Evolutionary conservation across 1,284 basidiomycete species (phyloP).

Genomic region (Leccinum variabile): DNA sequence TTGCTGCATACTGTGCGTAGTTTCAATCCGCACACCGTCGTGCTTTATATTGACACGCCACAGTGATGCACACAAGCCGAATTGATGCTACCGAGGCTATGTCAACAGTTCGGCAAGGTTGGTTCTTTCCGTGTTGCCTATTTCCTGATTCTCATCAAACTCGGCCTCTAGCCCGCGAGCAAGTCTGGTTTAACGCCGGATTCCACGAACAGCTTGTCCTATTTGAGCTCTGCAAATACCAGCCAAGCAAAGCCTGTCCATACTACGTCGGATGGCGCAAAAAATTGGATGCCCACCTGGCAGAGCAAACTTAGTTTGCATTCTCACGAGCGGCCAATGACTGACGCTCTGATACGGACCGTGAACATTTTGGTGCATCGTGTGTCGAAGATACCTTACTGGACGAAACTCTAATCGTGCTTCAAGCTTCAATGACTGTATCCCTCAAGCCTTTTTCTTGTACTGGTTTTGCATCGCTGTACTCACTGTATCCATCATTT

Average conservation of each 20-base stretch:
- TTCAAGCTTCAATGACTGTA: conserved; percentile 19
- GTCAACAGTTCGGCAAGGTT: conserved; percentile 61
- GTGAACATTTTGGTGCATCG: conserved; percentile 17
- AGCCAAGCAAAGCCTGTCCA: conserved; percentile 58
- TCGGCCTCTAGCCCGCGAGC: conserved; percentile 57
- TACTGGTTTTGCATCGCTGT: conserved; percentile 8
- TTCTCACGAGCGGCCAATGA: conserved; percentile 7
- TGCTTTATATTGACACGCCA: conserved; percentile 8
- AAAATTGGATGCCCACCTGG: conserved; percentile 26
- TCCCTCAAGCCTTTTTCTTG: conserved; percentile 8
- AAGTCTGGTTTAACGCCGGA: conserved; percentile 76
- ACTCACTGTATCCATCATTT: conserved; percentile 1
- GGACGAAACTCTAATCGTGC: conserved; percentile 29
- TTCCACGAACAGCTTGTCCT: conserved; percentile 78
- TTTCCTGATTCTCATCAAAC: conserved; percentile 11
- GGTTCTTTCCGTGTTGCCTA: conserved; percentile 12
- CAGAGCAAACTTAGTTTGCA: conserved; percentile 18
- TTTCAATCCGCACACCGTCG: not conserved
- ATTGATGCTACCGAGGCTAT: conserved; percentile 61
- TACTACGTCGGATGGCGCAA: conserved; percentile 65
- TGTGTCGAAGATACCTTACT: conserved; percentile 15
- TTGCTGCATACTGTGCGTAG: conserved; percentile 76
- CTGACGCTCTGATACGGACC: conserved; percentile 8
- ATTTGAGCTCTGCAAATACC: conserved; percentile 72
- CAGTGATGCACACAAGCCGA: conserved; percentile 73